Conservation (phyloP, 1,284 basidiomycete species). For the Ceratorhiza oryzae-sativae region DNA sequence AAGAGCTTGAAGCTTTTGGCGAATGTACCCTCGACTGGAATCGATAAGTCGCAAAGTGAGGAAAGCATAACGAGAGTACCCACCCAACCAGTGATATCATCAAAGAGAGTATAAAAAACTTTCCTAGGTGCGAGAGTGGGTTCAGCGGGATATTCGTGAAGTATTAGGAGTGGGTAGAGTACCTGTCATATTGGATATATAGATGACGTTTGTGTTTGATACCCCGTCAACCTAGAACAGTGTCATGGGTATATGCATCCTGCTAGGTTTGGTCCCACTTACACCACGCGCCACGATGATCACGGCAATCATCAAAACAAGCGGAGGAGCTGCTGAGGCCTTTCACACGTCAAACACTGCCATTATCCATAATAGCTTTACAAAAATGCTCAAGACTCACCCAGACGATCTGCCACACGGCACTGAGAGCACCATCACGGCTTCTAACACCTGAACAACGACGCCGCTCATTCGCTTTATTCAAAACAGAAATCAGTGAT, state of each 20-base stretch:
- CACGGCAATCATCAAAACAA: background rate
- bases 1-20: background rate
- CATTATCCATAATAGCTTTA: background rate
- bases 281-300: background rate
- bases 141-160: background rate
- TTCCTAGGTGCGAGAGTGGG: background rate
- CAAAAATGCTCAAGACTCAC: background rate
- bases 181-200: conserved; percentile 3
- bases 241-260: background rate
- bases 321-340: conserved; percentile 23
- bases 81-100: conserved; percentile 19
- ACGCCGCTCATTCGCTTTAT: background rate
- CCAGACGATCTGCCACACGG: conserved; percentile 16
- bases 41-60: background rate
- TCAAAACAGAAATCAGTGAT: background rate
- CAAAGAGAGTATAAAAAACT: conserved; percentile 11
- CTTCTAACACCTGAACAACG: conserved; percentile 1
- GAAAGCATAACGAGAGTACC: background rate
- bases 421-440: background rate
- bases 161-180: background rate
- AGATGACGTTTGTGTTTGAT: background rate
- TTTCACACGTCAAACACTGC: background rate
- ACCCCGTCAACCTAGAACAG: background rate
- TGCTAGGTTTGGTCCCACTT: background rate
- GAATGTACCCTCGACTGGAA: conserved; percentile 3